These are phyloP conservation scores for Pyrenophora teres DNA, from an alignment of 2,329 filamentous ascomycete species.

Conservation along the genomic window DNA sequence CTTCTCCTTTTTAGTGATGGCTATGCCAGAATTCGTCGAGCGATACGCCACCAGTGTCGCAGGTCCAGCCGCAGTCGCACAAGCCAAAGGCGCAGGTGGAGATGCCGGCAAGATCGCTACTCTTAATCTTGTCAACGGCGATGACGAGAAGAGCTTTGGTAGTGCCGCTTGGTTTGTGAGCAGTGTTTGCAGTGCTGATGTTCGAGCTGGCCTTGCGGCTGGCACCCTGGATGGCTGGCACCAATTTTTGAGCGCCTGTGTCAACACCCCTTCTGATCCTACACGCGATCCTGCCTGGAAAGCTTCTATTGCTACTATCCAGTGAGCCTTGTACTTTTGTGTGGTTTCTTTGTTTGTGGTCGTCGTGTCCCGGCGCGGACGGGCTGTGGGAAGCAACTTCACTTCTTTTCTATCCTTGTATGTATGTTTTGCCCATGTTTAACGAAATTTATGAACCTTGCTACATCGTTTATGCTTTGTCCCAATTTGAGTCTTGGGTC, in stretches of 20 bases:
- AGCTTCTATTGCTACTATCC: constrained; percentile 44
- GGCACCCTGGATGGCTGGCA: constrained; percentile 58
- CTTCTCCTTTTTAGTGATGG: constrained; percentile 55
- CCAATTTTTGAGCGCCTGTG: constrained; percentile 59
- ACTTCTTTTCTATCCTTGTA: not conserved
- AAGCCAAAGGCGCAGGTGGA: constrained; percentile 38
- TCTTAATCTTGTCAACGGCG: constrained; percentile 56
- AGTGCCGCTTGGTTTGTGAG: constrained; percentile 66
- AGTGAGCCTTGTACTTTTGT: constrained; percentile 3
- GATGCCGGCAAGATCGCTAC: constrained; percentile 48
- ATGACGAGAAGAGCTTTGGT: constrained; percentile 58
- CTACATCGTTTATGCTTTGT: too few species aligned
- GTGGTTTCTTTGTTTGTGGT: constrained; percentile 13
- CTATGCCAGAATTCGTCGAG: constrained; percentile 60
- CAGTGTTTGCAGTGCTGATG: constrained; percentile 56
- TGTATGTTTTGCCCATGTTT: too few species aligned
- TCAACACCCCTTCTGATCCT: constrained; percentile 55
- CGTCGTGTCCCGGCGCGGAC: not conserved
- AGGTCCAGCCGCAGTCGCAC: constrained; percentile 40
- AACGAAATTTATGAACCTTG: not conserved
- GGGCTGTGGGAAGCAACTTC: not conserved
- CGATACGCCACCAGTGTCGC: constrained; percentile 59
- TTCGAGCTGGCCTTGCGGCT: constrained; percentile 52
- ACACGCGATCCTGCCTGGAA: constrained; percentile 58
- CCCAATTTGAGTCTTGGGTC: too few species aligned